Evolutionary conservation across 2,329 filamentous ascomycete species (phyloP).

Genomic region (Penicillium brevicompactum): DNA sequence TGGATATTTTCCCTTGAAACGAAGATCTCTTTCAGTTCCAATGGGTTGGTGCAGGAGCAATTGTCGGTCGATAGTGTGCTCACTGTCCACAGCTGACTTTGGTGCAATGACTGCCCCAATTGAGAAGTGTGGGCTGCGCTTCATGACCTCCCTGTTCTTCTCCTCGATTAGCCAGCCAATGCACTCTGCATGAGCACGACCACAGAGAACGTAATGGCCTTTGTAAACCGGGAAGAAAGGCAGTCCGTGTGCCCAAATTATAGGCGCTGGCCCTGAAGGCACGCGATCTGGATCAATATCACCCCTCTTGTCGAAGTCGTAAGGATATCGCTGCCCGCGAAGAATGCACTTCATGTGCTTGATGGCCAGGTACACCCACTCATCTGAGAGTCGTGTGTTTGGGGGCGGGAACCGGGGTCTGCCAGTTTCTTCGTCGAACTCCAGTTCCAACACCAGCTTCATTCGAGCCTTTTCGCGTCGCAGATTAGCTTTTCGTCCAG

Average conservation of each 20-base stretch:
- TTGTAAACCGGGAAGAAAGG: slow-evolving; percentile 24
- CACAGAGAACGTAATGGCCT: slow-evolving; percentile 24
- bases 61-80: slow-evolving; percentile 13
- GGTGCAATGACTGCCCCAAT: slow-evolving; percentile 20
- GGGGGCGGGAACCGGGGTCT: slow-evolving; percentile 12
- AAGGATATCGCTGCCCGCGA: slow-evolving; percentile 12
- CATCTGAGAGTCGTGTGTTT: slow-evolving; percentile 19
- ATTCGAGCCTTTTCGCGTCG: slow-evolving; percentile 5
- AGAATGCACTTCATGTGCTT: slow-evolving; percentile 7
- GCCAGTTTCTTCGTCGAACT: not conserved
- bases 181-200: slow-evolving; percentile 11
- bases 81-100: slow-evolving; percentile 10
- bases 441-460: slow-evolving; percentile 1
- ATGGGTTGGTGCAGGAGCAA: slow-evolving; percentile 4
- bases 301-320: slow-evolving; percentile 16
- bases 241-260: slow-evolving; percentile 21
- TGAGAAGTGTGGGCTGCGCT: slow-evolving; percentile 12
- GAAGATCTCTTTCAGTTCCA: not conserved
- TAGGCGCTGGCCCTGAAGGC: slow-evolving; percentile 14
- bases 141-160: not conserved
- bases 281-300: slow-evolving; percentile 17
- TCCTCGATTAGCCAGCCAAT: slow-evolving; percentile 16
- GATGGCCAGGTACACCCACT: slow-evolving; percentile 18
- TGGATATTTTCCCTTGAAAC: not conserved
- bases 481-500: not conserved